Percentiles rank a stretch among this genome's conserved stretches.
Evolutionary conservation across 2,329 filamentous ascomycete genomes (phyloP).

Genomic region (Penicillium fuscoglaucum): DNA sequence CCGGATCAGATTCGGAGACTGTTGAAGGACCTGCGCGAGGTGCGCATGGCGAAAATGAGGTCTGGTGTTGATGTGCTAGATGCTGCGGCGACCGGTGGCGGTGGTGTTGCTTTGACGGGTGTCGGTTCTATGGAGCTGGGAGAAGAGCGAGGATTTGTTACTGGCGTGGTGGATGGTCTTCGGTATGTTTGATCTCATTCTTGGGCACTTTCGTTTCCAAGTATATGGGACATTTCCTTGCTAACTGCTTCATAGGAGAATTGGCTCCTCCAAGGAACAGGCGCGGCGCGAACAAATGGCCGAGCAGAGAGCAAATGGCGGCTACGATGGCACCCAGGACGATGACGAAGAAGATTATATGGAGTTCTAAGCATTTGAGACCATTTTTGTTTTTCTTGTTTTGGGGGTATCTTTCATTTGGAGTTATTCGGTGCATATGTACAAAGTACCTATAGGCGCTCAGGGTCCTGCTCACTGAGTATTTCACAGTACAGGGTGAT

Average conservation of each 20-base stretch:
- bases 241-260: slow-evolving; percentile 56
- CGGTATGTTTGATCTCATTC: slow-evolving; percentile 42
- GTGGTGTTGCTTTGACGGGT: slow-evolving; percentile 72
- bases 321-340: slow-evolving; percentile 49
- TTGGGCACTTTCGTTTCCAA: not conserved
- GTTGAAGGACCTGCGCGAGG: slow-evolving; percentile 79
- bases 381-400: not conserved
- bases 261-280: slow-evolving; percentile 78
- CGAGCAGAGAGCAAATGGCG: slow-evolving; percentile 60
- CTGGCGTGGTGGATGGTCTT: slow-evolving; percentile 83
- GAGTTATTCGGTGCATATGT: slow-evolving; percentile 31
- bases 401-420: slow-evolving; percentile 19
- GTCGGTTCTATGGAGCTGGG: slow-evolving; percentile 92
- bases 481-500: too few species aligned
- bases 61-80: slow-evolving; percentile 71
- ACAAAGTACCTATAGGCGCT: too few species aligned
- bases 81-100: slow-evolving; percentile 49
- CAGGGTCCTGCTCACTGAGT: too few species aligned
- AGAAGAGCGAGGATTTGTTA: slow-evolving; percentile 80
- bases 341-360: slow-evolving; percentile 56
- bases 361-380: slow-evolving; percentile 43
- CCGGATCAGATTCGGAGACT: slow-evolving; percentile 73
- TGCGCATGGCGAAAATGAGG: slow-evolving; percentile 84
- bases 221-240: not conserved
- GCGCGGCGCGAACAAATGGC: slow-evolving; percentile 73